phyloP scores from a whole-genome alignment of 805 yeast genomes.

The Dipodascus albidus region DNA sequence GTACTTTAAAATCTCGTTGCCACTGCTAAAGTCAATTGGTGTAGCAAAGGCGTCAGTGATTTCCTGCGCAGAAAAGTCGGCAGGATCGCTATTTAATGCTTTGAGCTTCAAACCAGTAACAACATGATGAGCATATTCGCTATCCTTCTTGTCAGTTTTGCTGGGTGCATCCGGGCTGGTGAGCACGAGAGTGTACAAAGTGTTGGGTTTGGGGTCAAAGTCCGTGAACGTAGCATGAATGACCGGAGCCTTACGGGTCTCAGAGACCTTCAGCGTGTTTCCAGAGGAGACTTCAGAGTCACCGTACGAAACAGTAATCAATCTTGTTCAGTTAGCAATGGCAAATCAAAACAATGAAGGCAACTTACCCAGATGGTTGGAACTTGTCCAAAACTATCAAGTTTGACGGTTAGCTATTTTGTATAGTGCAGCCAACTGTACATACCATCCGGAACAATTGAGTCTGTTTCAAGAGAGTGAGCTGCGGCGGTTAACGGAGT shows the following conservation, averaged over 20 bases:
- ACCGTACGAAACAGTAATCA: conserved; percentile 57
- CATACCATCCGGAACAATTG: conserved; percentile 33
- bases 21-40: conserved; percentile 25
- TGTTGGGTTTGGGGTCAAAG: conserved; percentile 32
- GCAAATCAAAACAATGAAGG: conserved; percentile 13
- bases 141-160: conserved; percentile 71
- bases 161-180: conserved; percentile 96
- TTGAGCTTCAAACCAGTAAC: conserved; percentile 28
- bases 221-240: conserved; percentile 53
- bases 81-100: conserved; percentile 16
- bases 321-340: conserved; percentile 20
- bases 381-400: conserved; percentile 13
- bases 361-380: conserved; percentile 17
- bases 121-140: conserved; percentile 75
- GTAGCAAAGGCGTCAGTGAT: conserved; percentile 8
- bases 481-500: conserved; percentile 23
- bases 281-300: conserved; percentile 64
- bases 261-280: conserved; percentile 50
- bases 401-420: not conserved
- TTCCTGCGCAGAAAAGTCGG: conserved; percentile 7
- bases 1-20: conserved; percentile 42
- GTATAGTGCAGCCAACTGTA: not conserved
- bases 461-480: conserved; percentile 31
- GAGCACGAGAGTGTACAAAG: conserved; percentile 59
- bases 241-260: conserved; percentile 56